Evolutionary conservation across 169 alveolate genomes (phyloP).

Genomic region (Eimeria necatrix): DNA sequence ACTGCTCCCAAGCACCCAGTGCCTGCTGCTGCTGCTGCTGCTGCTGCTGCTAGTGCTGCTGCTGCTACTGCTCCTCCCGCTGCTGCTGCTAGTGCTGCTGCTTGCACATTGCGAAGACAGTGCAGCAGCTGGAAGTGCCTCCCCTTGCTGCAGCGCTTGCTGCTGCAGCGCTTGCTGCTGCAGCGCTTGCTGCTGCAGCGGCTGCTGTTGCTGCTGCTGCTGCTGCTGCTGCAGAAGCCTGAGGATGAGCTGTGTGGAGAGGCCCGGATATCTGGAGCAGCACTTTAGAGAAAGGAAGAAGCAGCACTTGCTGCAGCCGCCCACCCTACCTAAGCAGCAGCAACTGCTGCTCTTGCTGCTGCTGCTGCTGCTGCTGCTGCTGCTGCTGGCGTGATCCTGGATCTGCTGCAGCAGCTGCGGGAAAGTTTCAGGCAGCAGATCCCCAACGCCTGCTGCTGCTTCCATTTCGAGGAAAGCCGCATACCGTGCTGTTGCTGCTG

Average conservation of each 20-base stretch:
- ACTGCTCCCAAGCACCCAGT: conserved; percentile 3
- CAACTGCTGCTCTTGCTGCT: background rate
- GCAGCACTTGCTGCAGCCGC: conserved; percentile 37
- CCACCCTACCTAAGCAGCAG: background rate
- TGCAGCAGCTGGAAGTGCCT: background rate
- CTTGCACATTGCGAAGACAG: background rate
- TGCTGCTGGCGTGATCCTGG: background rate
- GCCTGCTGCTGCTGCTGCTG: conserved; percentile 8
- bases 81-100: background rate
- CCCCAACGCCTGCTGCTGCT: background rate
- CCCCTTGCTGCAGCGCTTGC: background rate
- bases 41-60: background rate
- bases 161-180: background rate
- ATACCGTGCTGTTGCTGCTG: background rate
- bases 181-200: background rate
- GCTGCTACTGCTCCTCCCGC: no score
- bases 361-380: background rate
- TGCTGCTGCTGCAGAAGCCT: background rate
- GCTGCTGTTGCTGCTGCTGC: conserved; percentile 1
- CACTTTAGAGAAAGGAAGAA: background rate
- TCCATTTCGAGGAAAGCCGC: background rate
- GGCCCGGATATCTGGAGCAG: background rate
- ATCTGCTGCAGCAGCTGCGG: background rate
- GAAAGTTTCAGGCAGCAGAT: background rate
- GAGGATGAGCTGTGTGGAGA: background rate